A percentile compares a stretch with the other conserved stretches of the same genome.
phyloP scores from a whole-genome alignment of 441 rosid species.

The Populus hybrid region DNA sequence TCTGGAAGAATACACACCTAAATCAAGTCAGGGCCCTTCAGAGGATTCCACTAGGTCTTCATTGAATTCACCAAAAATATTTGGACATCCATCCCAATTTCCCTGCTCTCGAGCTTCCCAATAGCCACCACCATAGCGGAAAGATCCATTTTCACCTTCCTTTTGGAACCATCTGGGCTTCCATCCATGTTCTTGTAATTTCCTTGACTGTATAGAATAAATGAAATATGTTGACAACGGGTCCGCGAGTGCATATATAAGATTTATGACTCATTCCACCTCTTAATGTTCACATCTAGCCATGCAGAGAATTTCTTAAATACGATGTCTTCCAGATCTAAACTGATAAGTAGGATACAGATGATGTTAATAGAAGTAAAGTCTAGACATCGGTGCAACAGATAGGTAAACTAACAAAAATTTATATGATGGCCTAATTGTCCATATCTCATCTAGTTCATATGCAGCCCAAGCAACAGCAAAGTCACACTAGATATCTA shows the following conservation, averaged over 20 bases:
- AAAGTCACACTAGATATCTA: neutral
- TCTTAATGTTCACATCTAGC: neutral
- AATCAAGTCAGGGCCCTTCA: conserved; percentile 21
- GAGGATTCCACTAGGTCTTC: conserved; percentile 42
- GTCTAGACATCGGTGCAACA: neutral
- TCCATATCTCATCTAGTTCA: neutral
- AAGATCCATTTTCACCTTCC: conserved; percentile 59
- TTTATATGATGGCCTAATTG: neutral
- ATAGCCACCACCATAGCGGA: conserved; percentile 67
- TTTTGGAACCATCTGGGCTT: conserved; percentile 81
- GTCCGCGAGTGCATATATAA: neutral
- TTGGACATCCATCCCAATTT: conserved; percentile 77
- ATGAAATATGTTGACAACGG: neutral
- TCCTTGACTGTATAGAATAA: conserved; percentile 56
- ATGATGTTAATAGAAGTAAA: neutral
- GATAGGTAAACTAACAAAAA: neutral
- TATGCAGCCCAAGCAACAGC: neutral
- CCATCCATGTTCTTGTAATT: conserved; percentile 95
- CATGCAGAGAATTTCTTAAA: neutral
- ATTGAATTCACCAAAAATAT: conserved; percentile 72
- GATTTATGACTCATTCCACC: neutral
- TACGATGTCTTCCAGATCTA: neutral
- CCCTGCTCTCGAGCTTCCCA: conserved; percentile 77
- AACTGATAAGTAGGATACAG: neutral
- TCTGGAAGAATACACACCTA: conserved; percentile 25